These are phyloP conservation scores for Pseudozyma sp. DNA, from an alignment of 1,284 basidiomycete genomes.

Conservation along the genomic window DNA sequence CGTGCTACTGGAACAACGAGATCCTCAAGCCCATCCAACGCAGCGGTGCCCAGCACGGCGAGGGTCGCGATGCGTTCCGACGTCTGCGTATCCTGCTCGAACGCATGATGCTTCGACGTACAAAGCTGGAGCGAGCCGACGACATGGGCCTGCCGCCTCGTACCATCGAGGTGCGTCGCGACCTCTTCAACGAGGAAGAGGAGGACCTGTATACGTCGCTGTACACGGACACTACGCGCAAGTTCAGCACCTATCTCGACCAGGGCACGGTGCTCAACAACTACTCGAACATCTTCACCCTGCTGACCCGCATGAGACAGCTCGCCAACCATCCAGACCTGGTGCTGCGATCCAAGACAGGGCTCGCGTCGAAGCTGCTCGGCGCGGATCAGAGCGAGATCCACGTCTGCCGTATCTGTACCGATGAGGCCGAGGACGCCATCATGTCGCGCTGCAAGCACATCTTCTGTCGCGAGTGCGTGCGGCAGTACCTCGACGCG, in stretches of 20 bases:
- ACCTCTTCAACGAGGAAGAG: conserved; percentile 95
- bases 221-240: conserved; percentile 90
- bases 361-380: conserved; percentile 55
- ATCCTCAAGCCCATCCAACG: conserved; percentile 67
- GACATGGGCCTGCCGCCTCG: conserved; percentile 97
- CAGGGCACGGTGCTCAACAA: conserved; percentile 80
- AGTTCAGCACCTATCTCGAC: conserved; percentile 90
- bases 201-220: conserved; percentile 93
- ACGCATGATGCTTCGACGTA: conserved; percentile 88
- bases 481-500: conserved; percentile 85
- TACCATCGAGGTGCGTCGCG: conserved; percentile 86
- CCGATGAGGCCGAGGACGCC: conserved; percentile 96
- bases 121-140: conserved; percentile 89
- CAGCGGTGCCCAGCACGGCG: conserved; percentile 58
- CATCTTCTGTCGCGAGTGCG: conserved; percentile 88
- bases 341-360: conserved; percentile 85
- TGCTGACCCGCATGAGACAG: conserved; percentile 68
- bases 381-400: conserved; percentile 63
- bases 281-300: conserved; percentile 71
- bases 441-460: conserved; percentile 88
- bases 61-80: conserved; percentile 63
- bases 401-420: conserved; percentile 85
- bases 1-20: conserved; percentile 71
- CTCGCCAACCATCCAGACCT: conserved; percentile 79
- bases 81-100: conserved; percentile 78